Base-by-base conservation (phyloP, 2,329 filamentous ascomycete species). In the Stenocarpella maydis region DNA sequence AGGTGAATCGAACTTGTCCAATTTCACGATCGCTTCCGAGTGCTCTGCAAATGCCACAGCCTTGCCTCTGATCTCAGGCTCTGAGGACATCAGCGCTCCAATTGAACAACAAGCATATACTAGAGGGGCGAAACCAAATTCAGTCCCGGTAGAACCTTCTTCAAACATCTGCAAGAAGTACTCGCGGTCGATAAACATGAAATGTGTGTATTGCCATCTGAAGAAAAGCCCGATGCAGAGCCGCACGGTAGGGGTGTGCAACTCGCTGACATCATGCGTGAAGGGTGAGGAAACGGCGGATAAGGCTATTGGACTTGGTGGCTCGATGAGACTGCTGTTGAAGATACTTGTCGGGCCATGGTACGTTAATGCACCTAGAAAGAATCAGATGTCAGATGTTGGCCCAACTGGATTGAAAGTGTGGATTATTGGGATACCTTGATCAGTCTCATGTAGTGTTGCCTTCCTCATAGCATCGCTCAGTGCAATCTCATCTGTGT, bases 341-440 rank as follows among this genome's bases (percentile, higher is more conserved):
- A 60, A 60, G 3, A 60, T 60, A 17, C 55, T 60, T 9, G 55
- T 60, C 5, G 55, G 55, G 55, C 55, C 55, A 12, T 60, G 55
- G 45, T 60, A 60, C 17, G 55, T 39, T 10, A 60, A n/a, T n/a
- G 55, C 24, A 60, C 55, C 55, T 60, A 28, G 21, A 15, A 6
- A 12, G 17, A 12, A 34, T 19, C 9, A 0, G 4, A 2, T 3
- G 26, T 60, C 31, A 60, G 39, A 8, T 0, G 6, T 15, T 17
- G 10, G 3, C 41, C 15, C 24, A 14, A 10, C n/a, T 12, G 45
- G 21, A 6, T 10, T 14, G 10, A 31, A 31, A 9, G n/a, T n/a
- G 9, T n/a, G 4, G 39, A 14, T 19, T 15, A 24, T 7, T 3
- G 10, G 10, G 2, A n/a, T 60, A 60, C 55, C 55, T 31, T 60